phyloP scores from a whole-genome alignment of 352 stramenopile species.

The Stramenopiles sp. region DNA sequence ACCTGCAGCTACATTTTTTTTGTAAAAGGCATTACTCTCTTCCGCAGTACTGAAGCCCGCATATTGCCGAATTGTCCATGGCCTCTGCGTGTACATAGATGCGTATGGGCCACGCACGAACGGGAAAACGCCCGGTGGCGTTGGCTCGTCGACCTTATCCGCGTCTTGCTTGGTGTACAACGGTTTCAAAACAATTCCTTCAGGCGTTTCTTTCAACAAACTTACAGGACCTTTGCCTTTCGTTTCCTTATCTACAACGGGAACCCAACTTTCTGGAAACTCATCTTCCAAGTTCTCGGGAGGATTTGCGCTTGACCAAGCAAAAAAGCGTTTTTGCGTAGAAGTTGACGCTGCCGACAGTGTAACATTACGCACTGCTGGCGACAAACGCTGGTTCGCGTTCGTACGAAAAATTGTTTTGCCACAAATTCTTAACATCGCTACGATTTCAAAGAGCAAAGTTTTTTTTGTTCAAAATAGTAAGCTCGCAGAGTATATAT shows the following conservation, averaged over 20 bases:
- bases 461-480: no score
- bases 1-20: constrained; percentile 69
- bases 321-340: background rate
- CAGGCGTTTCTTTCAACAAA: constrained; percentile 55
- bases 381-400: no score
- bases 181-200: constrained; percentile 81
- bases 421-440: no score
- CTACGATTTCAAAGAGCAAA: no score
- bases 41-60: constrained; percentile 87
- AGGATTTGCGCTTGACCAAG: background rate
- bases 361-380: no score
- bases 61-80: constrained; percentile 70
- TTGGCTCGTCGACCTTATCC: constrained; percentile 28
- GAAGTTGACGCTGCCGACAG: no score
- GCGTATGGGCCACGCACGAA: constrained; percentile 80
- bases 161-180: constrained; percentile 69
- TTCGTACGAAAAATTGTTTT: no score
- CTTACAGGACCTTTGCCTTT: constrained; percentile 46
- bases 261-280: constrained; percentile 24
- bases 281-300: constrained; percentile 15
- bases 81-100: constrained; percentile 86
- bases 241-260: constrained; percentile 43
- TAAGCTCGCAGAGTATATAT: no score
- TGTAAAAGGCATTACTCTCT: constrained; percentile 89
- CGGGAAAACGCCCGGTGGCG: constrained; percentile 51